Conservation (phyloP, 108 stramenopile genomes). For the Seminavis robusta region DNA sequence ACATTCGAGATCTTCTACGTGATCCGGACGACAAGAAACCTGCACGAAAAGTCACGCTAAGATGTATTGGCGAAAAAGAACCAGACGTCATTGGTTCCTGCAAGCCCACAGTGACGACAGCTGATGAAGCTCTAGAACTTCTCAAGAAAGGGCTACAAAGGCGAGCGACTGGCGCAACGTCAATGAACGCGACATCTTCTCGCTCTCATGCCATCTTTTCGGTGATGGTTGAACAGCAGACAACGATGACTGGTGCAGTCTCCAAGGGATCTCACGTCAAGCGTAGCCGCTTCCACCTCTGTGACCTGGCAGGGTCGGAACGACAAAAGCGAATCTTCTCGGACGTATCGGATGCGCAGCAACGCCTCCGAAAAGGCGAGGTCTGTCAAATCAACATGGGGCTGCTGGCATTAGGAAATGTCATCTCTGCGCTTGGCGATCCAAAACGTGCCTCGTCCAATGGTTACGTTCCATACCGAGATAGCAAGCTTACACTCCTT, state of each 20-base stretch:
- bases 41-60: no score
- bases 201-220: slow-evolving; percentile 95
- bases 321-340: slow-evolving; percentile 94
- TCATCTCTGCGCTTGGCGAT: slow-evolving; percentile 86
- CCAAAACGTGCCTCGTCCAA: slow-evolving; percentile 29
- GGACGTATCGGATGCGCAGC: slow-evolving; percentile 85
- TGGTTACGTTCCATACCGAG: slow-evolving; percentile 93
- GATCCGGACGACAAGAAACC: no score
- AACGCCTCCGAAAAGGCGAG: no score
- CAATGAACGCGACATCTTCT: slow-evolving; percentile 82
- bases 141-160: slow-evolving; percentile 51
- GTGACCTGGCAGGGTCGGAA: slow-evolving; percentile 95
- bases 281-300: slow-evolving; percentile 90
- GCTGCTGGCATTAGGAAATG: slow-evolving; percentile 85
- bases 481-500: slow-evolving; percentile 88
- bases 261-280: slow-evolving; percentile 41
- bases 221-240: slow-evolving; percentile 61
- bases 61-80: slow-evolving; percentile 46
- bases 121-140: no score
- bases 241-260: no score
- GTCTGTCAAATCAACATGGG: slow-evolving; percentile 89
- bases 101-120: no score
- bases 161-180: slow-evolving; percentile 79
- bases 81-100: slow-evolving; percentile 52
- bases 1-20: slow-evolving; percentile 72